Percentiles rank a stretch among this genome's conserved stretches.
These are phyloP conservation scores for Gnomoniopsis sp. DNA, from an alignment of 2,329 filamentous ascomycete species.

Conservation along the genomic window DNA sequence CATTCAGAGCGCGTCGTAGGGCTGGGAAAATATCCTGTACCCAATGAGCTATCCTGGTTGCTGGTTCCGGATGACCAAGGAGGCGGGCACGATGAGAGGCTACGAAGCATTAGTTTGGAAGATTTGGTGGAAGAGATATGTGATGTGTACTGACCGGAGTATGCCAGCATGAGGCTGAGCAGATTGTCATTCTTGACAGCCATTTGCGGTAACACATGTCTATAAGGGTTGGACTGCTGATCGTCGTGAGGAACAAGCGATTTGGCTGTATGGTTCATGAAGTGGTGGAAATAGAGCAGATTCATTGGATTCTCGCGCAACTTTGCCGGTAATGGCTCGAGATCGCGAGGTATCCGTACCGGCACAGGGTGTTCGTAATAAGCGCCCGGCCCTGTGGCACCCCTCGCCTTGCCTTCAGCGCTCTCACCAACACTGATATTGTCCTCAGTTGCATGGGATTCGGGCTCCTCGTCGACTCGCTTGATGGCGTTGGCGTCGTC, in stretches of 20 bases:
- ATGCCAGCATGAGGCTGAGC: conserved; percentile 73
- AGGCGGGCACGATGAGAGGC: conserved; percentile 79
- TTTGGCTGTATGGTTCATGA: conserved; percentile 77
- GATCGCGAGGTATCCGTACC: conserved; percentile 50
- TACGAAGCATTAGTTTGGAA: conserved; percentile 7
- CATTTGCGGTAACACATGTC: conserved; percentile 53
- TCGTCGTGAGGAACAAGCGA: conserved; percentile 50
- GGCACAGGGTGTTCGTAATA: conserved; percentile 70
- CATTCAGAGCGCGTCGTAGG: conserved; percentile 63
- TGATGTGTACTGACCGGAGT: conserved; percentile 47
- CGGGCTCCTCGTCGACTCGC: neutral
- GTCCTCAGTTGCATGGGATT: neutral
- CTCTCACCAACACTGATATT: neutral
- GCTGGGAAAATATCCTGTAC: conserved; percentile 75
- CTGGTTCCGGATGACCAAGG: conserved; percentile 69
- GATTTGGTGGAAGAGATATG: neutral
- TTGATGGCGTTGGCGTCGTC: conserved; percentile 65
- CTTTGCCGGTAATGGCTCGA: conserved; percentile 46
- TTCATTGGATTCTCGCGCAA: conserved; percentile 76
- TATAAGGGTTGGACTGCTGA: conserved; percentile 49
- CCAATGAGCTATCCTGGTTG: conserved; percentile 75
- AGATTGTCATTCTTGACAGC: conserved; percentile 68
- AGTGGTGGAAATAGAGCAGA: conserved; percentile 62
- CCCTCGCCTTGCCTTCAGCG: neutral
- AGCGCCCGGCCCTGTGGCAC: conserved; percentile 50